Percentiles rank a stretch among this genome's conserved stretches.
Evolutionary conservation across 1,139 yeast species (phyloP).

Genomic region (Hyphopichia pseudoburtonii): DNA sequence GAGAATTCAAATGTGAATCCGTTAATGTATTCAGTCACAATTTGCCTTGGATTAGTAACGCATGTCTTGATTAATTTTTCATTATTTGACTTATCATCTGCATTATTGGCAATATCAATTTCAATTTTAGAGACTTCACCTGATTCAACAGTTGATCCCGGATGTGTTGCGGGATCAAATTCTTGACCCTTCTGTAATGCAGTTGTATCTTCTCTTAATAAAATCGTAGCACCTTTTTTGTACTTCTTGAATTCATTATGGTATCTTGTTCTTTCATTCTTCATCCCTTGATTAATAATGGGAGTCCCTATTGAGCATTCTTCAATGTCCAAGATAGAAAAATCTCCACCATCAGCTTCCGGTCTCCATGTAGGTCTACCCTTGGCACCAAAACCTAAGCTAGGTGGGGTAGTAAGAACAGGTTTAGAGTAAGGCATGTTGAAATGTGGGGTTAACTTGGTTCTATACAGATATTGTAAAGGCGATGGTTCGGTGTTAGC

Average conservation of each 20-base stretch:
- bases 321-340: slow-evolving; percentile 76
- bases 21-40: slow-evolving; percentile 63
- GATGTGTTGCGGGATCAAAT: slow-evolving; percentile 20
- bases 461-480: slow-evolving; percentile 70
- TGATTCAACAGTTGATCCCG: slow-evolving; percentile 44
- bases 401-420: slow-evolving; percentile 52
- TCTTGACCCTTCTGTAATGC: slow-evolving; percentile 27
- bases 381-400: slow-evolving; percentile 85
- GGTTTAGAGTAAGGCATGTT: slow-evolving; percentile 65
- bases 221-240: slow-evolving; percentile 83
- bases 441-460: slow-evolving; percentile 95
- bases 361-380: slow-evolving; percentile 72
- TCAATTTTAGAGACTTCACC: slow-evolving; percentile 32
- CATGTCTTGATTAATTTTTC: slow-evolving; percentile 45
- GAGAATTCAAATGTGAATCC: slow-evolving; percentile 33
- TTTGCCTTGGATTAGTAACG: slow-evolving; percentile 71
- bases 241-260: slow-evolving; percentile 50
- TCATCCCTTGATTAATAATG: slow-evolving; percentile 71
- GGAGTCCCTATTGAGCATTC: slow-evolving; percentile 89
- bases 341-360: slow-evolving; percentile 49
- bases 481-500: slow-evolving; percentile 79
- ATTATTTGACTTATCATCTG: slow-evolving; percentile 8
- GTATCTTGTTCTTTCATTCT: slow-evolving; percentile 64
- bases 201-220: slow-evolving; percentile 76
- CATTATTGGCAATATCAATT: slow-evolving; percentile 15